Percentiles rank a stretch among this genome's conserved stretches.
Evolutionary conservation across 768 basidiomycete genomes (phyloP).

Genomic region (Lactarius pseudohatsudake): DNA sequence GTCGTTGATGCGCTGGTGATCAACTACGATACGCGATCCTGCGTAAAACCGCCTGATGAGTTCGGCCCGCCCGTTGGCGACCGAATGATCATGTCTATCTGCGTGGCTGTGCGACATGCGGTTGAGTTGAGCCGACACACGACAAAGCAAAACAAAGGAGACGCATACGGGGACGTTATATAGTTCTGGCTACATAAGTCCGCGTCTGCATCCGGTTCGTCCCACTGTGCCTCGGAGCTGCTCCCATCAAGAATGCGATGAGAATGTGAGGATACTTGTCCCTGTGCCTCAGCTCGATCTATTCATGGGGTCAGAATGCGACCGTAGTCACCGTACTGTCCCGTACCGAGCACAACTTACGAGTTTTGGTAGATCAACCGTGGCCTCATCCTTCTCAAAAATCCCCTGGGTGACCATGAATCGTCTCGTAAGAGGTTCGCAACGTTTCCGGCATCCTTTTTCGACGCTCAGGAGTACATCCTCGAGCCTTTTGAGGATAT

Average conservation of each 20-base stretch:
- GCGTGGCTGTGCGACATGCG: slow-evolving; percentile 32
- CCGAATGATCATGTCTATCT: slow-evolving; percentile 95
- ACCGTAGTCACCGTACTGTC: not conserved
- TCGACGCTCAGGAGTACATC: slow-evolving; percentile 75
- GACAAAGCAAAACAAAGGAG: not conserved
- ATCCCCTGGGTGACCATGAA: slow-evolving; percentile 87
- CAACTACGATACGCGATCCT: slow-evolving; percentile 77
- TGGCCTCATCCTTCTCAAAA: not conserved
- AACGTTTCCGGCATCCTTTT: slow-evolving; percentile 86
- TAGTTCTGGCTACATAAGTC: too few relatives aligned
- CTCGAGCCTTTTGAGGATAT: slow-evolving; percentile 88
- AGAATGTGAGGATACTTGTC: slow-evolving; percentile 69
- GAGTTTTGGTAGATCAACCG: slow-evolving; percentile 34
- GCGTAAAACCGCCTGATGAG: slow-evolving; percentile 94
- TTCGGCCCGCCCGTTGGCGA: slow-evolving; percentile 83
- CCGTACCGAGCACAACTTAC: slow-evolving; percentile 61
- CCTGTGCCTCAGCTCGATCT: slow-evolving; percentile 94
- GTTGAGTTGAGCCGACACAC: not conserved
- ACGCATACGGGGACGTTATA: slow-evolving; percentile 78
- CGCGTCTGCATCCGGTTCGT: too few relatives aligned
- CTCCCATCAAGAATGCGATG: too few relatives aligned
- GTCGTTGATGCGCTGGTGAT: slow-evolving; percentile 98
- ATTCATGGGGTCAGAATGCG: not conserved
- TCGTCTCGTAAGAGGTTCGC: slow-evolving; percentile 61
- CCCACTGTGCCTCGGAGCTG: too few relatives aligned